phyloP scores from a whole-genome alignment of 148 eudicot genomes.

The Persicaria tinctoria region DNA sequence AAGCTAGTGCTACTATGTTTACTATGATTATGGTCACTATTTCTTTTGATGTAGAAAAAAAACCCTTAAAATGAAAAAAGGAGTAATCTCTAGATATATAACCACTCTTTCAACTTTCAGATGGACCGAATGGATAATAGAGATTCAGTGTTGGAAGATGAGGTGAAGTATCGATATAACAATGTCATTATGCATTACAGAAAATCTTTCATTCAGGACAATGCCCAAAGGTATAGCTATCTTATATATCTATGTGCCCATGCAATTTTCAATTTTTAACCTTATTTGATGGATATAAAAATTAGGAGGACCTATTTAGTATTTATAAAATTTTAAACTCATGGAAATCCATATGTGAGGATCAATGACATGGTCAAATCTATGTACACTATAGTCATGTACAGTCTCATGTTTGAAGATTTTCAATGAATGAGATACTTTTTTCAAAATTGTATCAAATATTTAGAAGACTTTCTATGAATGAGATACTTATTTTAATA shows the following conservation, averaged over 20 bases:
- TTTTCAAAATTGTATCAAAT: no score
- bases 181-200: conserved; percentile 79
- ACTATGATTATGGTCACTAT: not conserved
- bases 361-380: not conserved
- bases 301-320: not conserved
- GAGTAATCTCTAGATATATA: not conserved
- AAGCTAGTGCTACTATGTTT: not conserved
- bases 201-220: conserved; percentile 91
- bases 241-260: not conserved
- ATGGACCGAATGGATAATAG: conserved; percentile 41
- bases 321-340: not conserved
- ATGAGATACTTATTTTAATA: not conserved
- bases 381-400: not conserved
- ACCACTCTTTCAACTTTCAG: conserved; percentile 27
- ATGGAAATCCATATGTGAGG: not conserved
- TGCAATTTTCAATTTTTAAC: conserved; percentile 1
- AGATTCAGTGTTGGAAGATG: conserved; percentile 36
- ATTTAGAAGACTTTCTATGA: no score
- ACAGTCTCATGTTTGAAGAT: not conserved
- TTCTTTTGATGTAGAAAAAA: not conserved
- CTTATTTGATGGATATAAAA: not conserved
- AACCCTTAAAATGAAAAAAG: not conserved
- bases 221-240: conserved; percentile 70
- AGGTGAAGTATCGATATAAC: conserved; percentile 34
- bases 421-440: no score